phyloP scores from a whole-genome alignment of 2,329 filamentous ascomycete species.

The Coniochaeta ligniaria region DNA sequence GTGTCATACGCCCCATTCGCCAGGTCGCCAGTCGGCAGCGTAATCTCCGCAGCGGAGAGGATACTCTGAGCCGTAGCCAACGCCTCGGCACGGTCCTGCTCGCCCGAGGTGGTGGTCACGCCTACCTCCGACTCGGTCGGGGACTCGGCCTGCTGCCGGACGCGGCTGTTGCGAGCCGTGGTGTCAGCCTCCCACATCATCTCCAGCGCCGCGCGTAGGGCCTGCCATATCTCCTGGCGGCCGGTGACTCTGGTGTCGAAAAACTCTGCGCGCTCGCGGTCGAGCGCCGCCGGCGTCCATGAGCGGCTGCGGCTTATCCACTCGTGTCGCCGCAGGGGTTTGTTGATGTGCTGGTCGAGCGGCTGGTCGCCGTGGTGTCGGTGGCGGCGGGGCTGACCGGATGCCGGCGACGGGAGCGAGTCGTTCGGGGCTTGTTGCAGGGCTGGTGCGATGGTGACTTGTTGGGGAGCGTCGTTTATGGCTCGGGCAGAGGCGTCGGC shows the following conservation, averaged over 20 bases:
- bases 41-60: constrained; percentile 69
- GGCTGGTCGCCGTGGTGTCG: constrained; percentile 32
- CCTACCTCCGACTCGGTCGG: constrained; percentile 13
- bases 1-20: constrained; percentile 67
- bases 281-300: constrained; percentile 66
- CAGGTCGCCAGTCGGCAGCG: constrained; percentile 65
- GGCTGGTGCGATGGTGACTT: constrained; percentile 17
- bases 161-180: constrained; percentile 7
- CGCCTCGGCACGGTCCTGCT: constrained; percentile 29
- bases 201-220: constrained; percentile 60
- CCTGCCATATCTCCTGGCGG: constrained; percentile 71
- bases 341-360: constrained; percentile 61
- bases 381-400: constrained; percentile 8
- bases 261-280: constrained; percentile 70
- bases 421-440: constrained; percentile 13
- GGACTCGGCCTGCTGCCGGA: background rate
- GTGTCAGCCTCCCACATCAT: constrained; percentile 54
- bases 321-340: constrained; percentile 56
- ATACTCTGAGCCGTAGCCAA: constrained; percentile 71
- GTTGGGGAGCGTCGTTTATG: constrained; percentile 37
- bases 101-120: constrained; percentile 7
- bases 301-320: constrained; percentile 50
- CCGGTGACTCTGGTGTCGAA: constrained; percentile 86
- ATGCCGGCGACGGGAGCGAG: constrained; percentile 12
- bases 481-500: constrained; percentile 44